Conservation (phyloP, 805 yeast genomes). For the Zygotorulaspora sp. region DNA sequence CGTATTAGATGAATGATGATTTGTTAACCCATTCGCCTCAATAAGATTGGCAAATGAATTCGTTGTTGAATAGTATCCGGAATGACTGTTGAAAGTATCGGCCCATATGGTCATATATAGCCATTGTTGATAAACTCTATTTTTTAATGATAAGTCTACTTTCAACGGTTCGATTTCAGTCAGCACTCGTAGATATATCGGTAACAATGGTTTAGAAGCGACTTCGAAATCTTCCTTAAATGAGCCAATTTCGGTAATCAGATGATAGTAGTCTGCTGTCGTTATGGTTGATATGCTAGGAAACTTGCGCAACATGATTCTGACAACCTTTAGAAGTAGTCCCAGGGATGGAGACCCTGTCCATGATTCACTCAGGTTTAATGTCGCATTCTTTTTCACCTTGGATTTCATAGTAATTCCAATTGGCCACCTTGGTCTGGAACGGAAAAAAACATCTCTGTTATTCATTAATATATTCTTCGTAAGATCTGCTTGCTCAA, state of each 20-base stretch:
- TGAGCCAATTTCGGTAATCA: conserved; percentile 18
- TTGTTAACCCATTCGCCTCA: neutral
- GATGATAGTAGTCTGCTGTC: conserved; percentile 21
- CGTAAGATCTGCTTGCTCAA: conserved; percentile 26
- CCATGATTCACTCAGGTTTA: conserved; percentile 23
- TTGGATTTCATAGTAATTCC: conserved; percentile 26
- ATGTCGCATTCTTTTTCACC: conserved; percentile 19
- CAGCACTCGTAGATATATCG: conserved; percentile 13
- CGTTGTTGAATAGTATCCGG: conserved; percentile 14
- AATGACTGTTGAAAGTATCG: conserved; percentile 28
- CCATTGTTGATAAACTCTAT: conserved; percentile 23
- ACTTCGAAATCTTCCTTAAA: conserved; percentile 17
- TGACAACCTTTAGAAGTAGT: conserved; percentile 18
- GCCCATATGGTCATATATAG: conserved; percentile 28
- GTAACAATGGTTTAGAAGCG: conserved; percentile 11
- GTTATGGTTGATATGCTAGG: conserved; percentile 27
- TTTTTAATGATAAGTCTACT: conserved; percentile 14
- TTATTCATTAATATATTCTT: conserved; percentile 18
- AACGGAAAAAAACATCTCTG: conserved; percentile 14
- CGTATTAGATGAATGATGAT: conserved; percentile 3
- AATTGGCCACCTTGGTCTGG: conserved; percentile 30
- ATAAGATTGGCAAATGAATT: conserved; percentile 5
- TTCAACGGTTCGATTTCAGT: conserved; percentile 10
- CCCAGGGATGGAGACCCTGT: conserved; percentile 24
- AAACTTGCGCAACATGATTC: conserved; percentile 20